Percentiles rank a stretch among this genome's conserved stretches.
Evolutionary conservation across 495 filamentous ascomycete genomes (phyloP).

Genomic region (Penicillium cinerascens): DNA sequence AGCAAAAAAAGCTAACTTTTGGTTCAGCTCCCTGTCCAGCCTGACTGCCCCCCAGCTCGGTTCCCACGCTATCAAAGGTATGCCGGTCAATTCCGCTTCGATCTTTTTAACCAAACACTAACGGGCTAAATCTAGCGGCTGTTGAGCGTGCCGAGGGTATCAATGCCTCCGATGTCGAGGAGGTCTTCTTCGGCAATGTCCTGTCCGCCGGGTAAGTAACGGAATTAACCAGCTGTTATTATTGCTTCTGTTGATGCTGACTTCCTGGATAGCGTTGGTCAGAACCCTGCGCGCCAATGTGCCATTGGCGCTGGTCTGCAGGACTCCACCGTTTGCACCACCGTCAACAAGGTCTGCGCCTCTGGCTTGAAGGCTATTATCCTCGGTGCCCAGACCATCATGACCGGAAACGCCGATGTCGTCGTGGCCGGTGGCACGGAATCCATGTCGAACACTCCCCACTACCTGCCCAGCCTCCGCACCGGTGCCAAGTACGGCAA

Average conservation of each 20-base stretch:
- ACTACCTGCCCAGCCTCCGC: slow-evolving; percentile 85
- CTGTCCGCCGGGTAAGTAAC: slow-evolving; percentile 80
- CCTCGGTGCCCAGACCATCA: slow-evolving; percentile 92
- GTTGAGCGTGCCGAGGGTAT: slow-evolving; percentile 80
- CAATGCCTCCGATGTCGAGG: slow-evolving; percentile 81
- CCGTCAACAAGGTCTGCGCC: slow-evolving; percentile 98
- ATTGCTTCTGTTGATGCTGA: slow-evolving; percentile 5
- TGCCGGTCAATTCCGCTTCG: slow-evolving; percentile 7
- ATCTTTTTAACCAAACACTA: slow-evolving; percentile 1
- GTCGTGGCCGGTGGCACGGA: slow-evolving; percentile 92
- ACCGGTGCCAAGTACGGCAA: slow-evolving; percentile 87
- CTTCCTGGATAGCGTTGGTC: slow-evolving; percentile 66
- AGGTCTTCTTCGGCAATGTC: slow-evolving; percentile 98
- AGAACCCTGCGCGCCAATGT: slow-evolving; percentile 94
- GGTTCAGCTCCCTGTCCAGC: slow-evolving; percentile 72
- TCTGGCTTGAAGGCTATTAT: slow-evolving; percentile 92
- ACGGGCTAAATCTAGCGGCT: slow-evolving; percentile 56
- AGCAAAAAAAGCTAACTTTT: slow-evolving; percentile 3
- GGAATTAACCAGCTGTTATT: neutral
- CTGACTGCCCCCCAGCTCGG: slow-evolving; percentile 83
- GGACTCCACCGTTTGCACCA: slow-evolving; percentile 77
- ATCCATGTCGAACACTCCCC: slow-evolving; percentile 97
- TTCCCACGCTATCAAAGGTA: slow-evolving; percentile 88
- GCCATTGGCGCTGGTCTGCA: slow-evolving; percentile 81
- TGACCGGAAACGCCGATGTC: slow-evolving; percentile 85